Evolutionary conservation across 2,329 filamentous ascomycete species (phyloP).

Genomic region (Cercospora citrullina): DNA sequence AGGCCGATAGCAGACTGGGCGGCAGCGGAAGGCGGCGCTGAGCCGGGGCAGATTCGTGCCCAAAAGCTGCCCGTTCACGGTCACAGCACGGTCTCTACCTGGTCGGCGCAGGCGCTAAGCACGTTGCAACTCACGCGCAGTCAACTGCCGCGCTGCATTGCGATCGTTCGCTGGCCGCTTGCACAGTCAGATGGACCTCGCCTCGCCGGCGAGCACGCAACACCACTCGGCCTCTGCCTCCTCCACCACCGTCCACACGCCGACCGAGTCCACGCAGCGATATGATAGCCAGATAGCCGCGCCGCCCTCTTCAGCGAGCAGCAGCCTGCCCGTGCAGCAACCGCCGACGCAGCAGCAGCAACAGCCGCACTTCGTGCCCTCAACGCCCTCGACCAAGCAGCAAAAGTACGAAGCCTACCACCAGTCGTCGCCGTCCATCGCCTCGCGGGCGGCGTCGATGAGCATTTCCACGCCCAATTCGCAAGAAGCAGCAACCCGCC

Average conservation of each 20-base stretch:
- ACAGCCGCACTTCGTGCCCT: background rate
- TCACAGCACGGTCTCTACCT: background rate
- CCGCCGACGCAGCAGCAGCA: slow-evolving; percentile 14
- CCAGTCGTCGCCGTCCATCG: slow-evolving; percentile 22
- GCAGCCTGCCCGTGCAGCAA: slow-evolving; percentile 13
- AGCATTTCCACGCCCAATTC: slow-evolving; percentile 23
- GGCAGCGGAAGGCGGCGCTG: background rate
- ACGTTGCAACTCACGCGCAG: slow-evolving; percentile 1
- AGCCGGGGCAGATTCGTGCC: background rate
- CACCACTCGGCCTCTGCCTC: background rate
- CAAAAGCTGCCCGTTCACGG: background rate
- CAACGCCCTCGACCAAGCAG: slow-evolving; percentile 12
- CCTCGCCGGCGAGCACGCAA: slow-evolving; percentile 9
- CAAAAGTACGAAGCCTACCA: slow-evolving; percentile 19
- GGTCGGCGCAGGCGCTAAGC: slow-evolving; percentile 1
- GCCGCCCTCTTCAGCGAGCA: slow-evolving; percentile 10
- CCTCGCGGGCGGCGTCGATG: slow-evolving; percentile 27
- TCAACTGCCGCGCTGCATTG: slow-evolving; percentile 8
- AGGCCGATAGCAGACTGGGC: background rate
- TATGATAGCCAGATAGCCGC: slow-evolving; percentile 15
- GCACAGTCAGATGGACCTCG: slow-evolving; percentile 8
- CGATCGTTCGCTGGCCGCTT: background rate
- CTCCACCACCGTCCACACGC: background rate
- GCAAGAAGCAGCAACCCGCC: slow-evolving; percentile 9
- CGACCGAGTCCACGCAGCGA: slow-evolving; percentile 2